Evolutionary conservation across 2,329 filamentous ascomycete species (phyloP), one percentile per base, ranked within the genome.

Genomic region (Epichloe scottii): DNA sequence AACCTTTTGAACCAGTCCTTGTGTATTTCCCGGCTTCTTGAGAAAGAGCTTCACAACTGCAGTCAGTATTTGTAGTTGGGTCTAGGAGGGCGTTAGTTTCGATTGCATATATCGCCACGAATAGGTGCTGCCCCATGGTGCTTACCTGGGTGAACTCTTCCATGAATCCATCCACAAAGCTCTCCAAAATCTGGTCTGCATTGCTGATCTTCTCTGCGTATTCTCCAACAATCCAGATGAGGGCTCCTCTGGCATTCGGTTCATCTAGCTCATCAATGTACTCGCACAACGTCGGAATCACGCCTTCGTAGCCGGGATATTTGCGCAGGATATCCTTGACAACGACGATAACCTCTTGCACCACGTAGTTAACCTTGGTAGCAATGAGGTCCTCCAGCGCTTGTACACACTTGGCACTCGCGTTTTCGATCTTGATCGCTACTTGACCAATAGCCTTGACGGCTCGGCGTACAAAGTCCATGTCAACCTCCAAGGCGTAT

Each of bases 141-240:
- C 51, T n/a, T 48, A 88, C 86, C 75, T 94, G 91, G 49, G 90
- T 93, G 64, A 96, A 97, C 67, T 98, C 93, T 65, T 97, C 93
- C 66, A 87, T 86, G 66, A 98, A 97, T 0, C 83, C 85, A 51
- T 97, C 93, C 12, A 96, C 91, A 63, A 98, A 98, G 17, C 86
- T 84, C 49, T 82, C 78, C 53, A 98, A 70, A 55, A 98, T 97
- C 59, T 97, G 89, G 56, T 90, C 89, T n/a, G 93, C 93, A 61
- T 98, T 97, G 71, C 81, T 95, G 63, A 98, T 98, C 76, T 98
- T 98, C 73, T 98, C 93, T 0, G 93, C 93, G 65, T 98, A 98
- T 67, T 98, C 93, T 59, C 93, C 93, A 5, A 98, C 91, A 58
- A 98, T 97, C 93, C 93, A 98, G 62, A 98, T 97, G 53, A 98